A percentile compares a stretch with the other conserved stretches of the same genome.
These are phyloP conservation scores for Prunus salicina DNA, from an alignment of 306 rosid genomes.

Conservation along the genomic window DNA sequence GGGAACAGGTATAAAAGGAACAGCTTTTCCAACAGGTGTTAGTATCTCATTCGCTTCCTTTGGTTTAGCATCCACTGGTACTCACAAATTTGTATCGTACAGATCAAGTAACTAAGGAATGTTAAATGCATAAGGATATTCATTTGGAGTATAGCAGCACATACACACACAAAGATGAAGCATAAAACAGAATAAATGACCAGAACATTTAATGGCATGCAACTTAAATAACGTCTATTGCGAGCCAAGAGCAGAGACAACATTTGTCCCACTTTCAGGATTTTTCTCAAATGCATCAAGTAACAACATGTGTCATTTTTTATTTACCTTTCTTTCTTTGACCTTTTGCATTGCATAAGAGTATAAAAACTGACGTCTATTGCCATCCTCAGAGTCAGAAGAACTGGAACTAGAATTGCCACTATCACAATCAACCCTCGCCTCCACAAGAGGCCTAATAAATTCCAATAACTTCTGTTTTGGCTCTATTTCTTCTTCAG, in stretches of 20 bases:
- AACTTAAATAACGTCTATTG: no score
- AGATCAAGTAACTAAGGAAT: no score
- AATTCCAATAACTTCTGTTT: background rate
- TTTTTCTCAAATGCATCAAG: constrained; percentile 19
- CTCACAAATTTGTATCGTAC: no score
- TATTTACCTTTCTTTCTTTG: constrained; percentile 7
- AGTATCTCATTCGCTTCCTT: no score
- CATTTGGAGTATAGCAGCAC: background rate
- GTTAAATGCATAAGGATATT: no score
- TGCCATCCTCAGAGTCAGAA: constrained; percentile 10
- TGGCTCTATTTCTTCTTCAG: background rate
- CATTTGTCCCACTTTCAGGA: constrained; percentile 21
- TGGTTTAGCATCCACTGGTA: no score
- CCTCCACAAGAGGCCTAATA: background rate
- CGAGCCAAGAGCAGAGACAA: constrained; percentile 9
- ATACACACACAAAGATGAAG: background rate
- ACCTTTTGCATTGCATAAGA: background rate
- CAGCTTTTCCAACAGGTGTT: no score
- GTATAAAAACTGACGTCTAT: background rate
- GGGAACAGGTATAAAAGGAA: background rate
- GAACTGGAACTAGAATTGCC: constrained; percentile 17
- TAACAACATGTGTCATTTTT: constrained; percentile 8
- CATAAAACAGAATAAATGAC: background rate
- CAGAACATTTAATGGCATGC: background rate
- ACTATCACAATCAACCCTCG: background rate